These are phyloP conservation scores for Ophiocordyceps australis DNA, from an alignment of 2,329 filamentous ascomycete genomes.

Conservation along the genomic window DNA sequence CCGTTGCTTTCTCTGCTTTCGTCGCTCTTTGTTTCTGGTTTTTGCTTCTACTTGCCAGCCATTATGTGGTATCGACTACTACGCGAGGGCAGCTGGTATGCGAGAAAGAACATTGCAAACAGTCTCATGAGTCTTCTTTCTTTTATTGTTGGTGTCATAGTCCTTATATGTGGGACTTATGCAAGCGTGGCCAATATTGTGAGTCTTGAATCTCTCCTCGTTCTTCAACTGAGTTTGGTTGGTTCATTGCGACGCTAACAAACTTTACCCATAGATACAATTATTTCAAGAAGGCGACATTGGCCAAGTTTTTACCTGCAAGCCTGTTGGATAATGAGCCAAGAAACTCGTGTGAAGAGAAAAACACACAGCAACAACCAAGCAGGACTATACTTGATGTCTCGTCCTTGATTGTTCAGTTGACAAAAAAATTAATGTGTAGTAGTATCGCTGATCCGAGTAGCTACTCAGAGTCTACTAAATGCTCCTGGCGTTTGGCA, in stretches of 20 bases:
- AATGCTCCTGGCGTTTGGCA: too few relatives aligned
- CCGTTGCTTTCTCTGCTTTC: neutral
- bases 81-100: constrained; percentile 7
- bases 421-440: too few relatives aligned
- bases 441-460: too few relatives aligned
- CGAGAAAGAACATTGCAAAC: constrained; percentile 8
- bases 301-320: constrained; percentile 5
- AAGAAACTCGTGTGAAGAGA: too few relatives aligned
- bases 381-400: too few relatives aligned
- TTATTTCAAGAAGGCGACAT: constrained; percentile 3
- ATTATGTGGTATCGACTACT: constrained; percentile 8
- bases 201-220: too few relatives aligned
- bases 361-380: too few relatives aligned
- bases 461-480: too few relatives aligned
- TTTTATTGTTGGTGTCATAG: constrained; percentile 10
- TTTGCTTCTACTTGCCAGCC: constrained; percentile 6
- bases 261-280: constrained; percentile 1
- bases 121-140: constrained; percentile 8
- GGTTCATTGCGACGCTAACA: neutral
- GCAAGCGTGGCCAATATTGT: constrained; percentile 12
- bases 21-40: constrained; percentile 2
- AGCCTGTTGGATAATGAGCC: too few relatives aligned
- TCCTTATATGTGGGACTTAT: constrained; percentile 10
- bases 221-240: neutral
- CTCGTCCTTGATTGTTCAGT: too few relatives aligned